Evolutionary conservation across 106 monocot genomes (phyloP).

Genomic region (Apostasia ramifera): DNA sequence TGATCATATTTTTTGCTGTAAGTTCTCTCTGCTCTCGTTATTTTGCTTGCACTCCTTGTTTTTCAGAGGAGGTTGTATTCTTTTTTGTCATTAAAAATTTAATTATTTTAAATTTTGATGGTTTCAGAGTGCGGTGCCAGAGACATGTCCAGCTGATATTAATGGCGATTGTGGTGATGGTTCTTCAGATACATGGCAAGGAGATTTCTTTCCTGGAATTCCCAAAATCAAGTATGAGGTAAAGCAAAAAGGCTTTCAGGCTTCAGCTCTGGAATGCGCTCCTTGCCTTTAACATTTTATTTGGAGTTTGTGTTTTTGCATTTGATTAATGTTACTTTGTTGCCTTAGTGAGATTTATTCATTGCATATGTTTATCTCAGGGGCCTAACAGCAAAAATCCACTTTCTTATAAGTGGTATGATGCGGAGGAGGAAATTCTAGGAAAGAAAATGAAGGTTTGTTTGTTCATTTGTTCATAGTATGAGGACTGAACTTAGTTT

Average conservation of each 20-base stretch:
- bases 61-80: not conserved
- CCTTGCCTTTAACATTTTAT: too few relatives aligned
- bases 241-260: not conserved
- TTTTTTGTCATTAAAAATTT: not conserved
- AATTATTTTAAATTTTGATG: not conserved
- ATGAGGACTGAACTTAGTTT: not conserved
- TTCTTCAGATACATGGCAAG: conserved; percentile 63
- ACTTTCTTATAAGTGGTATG: conserved; percentile 92
- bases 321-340: too few relatives aligned
- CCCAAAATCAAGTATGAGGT: conserved; percentile 98
- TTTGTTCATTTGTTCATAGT: conserved; percentile 2
- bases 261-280: not conserved
- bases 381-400: conserved; percentile 91
- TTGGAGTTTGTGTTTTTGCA: too few relatives aligned
- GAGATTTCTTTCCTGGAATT: conserved; percentile 90
- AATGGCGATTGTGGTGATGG: conserved; percentile 32
- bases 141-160: conserved; percentile 69
- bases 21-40: conserved; percentile 4
- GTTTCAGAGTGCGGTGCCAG: conserved; percentile 30
- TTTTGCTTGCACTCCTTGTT: conserved; percentile 1
- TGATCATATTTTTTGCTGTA: conserved; percentile 18
- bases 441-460: conserved; percentile 99
- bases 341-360: not conserved
- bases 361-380: conserved; percentile 21
- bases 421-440: conserved; percentile 88